Base-by-base conservation (phyloP, 345 rosid species). In the Pistacia integerrima region DNA sequence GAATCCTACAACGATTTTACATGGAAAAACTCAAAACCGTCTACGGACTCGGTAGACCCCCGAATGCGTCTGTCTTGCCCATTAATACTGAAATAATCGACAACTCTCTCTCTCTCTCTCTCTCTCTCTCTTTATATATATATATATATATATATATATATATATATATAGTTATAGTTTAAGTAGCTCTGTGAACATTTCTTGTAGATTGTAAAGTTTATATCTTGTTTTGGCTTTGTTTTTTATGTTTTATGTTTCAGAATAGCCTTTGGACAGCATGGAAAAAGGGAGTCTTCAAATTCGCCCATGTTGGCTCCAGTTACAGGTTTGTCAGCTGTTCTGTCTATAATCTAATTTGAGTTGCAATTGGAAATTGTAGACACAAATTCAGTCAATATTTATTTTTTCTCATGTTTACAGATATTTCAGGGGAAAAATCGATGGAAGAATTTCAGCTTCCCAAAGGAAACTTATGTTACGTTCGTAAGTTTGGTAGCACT, bases 401-500 rank as follows among this genome's bases (percentile, higher is more conserved):
- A 3, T 0, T 4, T 63, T 56, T 60, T 55, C 63, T 66, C 59
- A 55, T 80, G 80, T 54, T 81, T 74, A 51, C 84, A 89, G 95
- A 87, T 82, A 82, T 86, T 78, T 79, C 90, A 18, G 73, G 79
- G 44, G 93, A 85, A 76, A 80, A 76, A 52, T 63, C 86, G 1
- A 70, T 75, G 41, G 92, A 89, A 54, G 80, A 89, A 74, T 81
- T 78, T 79, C 77, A 75, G 44, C 79, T 94, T 69, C 91, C 90
- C 0, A 91, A 87, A 75, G 97, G 97, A 67, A 86, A 86, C 48
- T 75, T 62, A 84, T 97, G 25, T 25, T 25, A 25, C 0, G 93
- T 97, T 76, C 99, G 92, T 41, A 97, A 94, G 87, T 97, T 97
- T 80, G 98, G 99, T 55, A 98, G 99, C 41, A 97, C 99, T 2